A percentile compares a stretch with the other conserved stretches of the same genome.
Evolutionary conservation across 2,329 filamentous ascomycete genomes (phyloP).

Genomic region (Fusarium azukiicola): DNA sequence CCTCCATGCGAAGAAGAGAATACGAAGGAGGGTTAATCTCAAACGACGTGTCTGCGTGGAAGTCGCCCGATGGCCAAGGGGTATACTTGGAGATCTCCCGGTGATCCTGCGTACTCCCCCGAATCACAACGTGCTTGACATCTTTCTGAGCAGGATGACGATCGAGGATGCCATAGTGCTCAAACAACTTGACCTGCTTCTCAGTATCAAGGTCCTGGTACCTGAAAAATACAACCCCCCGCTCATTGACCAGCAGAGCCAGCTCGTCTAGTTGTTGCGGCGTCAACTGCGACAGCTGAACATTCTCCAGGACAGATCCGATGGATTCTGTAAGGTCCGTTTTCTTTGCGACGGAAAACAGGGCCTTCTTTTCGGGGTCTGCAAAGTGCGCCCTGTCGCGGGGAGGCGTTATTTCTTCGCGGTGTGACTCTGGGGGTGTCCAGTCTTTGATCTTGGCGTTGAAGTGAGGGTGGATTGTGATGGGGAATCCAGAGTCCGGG

Average conservation of each 20-base stretch:
- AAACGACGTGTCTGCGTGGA: constrained; percentile 73
- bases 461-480: constrained; percentile 69
- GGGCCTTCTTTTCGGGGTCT: constrained; percentile 67
- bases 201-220: constrained; percentile 68
- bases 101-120: constrained; percentile 68
- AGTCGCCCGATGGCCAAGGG: constrained; percentile 58
- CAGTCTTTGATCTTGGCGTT: constrained; percentile 66
- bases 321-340: constrained; percentile 68
- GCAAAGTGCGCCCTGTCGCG: constrained; percentile 64
- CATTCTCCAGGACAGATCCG: constrained; percentile 62
- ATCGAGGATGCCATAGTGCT: constrained; percentile 72
- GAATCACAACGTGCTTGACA: constrained; percentile 64
- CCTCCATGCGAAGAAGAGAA: constrained; percentile 73
- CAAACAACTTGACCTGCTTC: constrained; percentile 67
- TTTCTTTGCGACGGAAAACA: constrained; percentile 63
- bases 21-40: constrained; percentile 74
- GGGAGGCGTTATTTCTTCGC: constrained; percentile 36
- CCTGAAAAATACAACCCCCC: constrained; percentile 72
- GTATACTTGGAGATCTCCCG: constrained; percentile 69
- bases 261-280: constrained; percentile 72
- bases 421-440: constrained; percentile 28
- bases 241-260: constrained; percentile 69
- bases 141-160: constrained; percentile 69
- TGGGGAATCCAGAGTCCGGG: constrained; percentile 70
- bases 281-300: constrained; percentile 69